Base-by-base conservation (phyloP, 306 rosid genomes). In the Vigna trinervia region DNA sequence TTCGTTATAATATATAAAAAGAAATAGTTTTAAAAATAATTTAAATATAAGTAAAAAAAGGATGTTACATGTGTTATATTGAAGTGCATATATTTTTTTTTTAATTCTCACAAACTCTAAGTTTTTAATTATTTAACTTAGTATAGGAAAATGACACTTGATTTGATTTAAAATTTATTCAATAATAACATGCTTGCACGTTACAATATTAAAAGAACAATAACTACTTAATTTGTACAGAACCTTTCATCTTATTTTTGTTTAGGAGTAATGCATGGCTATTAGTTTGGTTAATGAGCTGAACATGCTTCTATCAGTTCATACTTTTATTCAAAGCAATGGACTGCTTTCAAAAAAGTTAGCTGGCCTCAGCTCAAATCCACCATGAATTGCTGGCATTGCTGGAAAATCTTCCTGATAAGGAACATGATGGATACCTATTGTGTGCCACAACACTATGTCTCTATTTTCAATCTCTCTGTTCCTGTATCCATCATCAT, bases 341-440 rank as follows among this genome's bases (percentile, higher is more conserved):
- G 96, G 94, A 52, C 73, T 90, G 34, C 77, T 75, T 51, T 94
- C 94, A 36, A 94, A 94, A 50, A 88, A 92, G 82, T 94, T 94
- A 61, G 97, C 86, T 5, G 98, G 98, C 62, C 93, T 79, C 22
- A 94, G 91, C 85, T 94, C 96, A 80, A 92, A 94, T 26, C 92
- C 98, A 57, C 83, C 90, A 45, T 90, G 88, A 76, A 94, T 54
- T 34, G 89, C 63, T 20, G 97, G 83, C 98, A 94, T 92, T 4
- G 83, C 89, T 62, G 98, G 92, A 80, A 90, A 92, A 67, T 92
- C 98, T 84, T 94, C 98, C 78, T 94, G 94, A 73, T 56, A 90
- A 13, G 98, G 97, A 73, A 76, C 70, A 76, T 94, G 98, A 86
- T 92, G 98, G 68, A 94, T 80, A 64, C 98, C 98, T 30, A 92